phyloP scores from a whole-genome alignment of 306 rosid genomes.

The Pyrus betulifolia region DNA sequence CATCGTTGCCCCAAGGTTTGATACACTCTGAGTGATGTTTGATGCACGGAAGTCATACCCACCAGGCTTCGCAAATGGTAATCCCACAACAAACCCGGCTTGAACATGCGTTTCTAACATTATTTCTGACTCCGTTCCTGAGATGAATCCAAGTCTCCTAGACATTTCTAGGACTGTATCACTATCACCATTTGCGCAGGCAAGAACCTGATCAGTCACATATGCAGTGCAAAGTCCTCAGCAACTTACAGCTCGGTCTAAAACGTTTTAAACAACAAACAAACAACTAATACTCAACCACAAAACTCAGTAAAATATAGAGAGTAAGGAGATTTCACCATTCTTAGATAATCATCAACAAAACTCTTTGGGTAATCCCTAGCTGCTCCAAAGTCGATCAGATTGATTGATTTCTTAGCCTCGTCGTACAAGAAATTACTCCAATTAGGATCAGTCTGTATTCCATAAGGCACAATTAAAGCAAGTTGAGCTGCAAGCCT shows the following conservation, averaged over 20 bases:
- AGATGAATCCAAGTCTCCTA: constrained; percentile 75
- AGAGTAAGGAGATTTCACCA: constrained; percentile 47
- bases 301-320: background rate
- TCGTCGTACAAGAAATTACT: constrained; percentile 83
- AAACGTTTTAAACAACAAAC: background rate
- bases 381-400: constrained; percentile 93
- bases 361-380: constrained; percentile 73
- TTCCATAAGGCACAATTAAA: constrained; percentile 22
- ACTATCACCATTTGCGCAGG: constrained; percentile 70
- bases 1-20: constrained; percentile 90
- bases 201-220: constrained; percentile 59
- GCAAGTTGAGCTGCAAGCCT: constrained; percentile 17
- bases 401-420: constrained; percentile 58
- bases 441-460: constrained; percentile 99
- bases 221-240: background rate
- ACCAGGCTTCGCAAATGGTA: constrained; percentile 71
- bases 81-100: constrained; percentile 90
- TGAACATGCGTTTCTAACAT: constrained; percentile 93
- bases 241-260: constrained; percentile 5
- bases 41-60: constrained; percentile 59
- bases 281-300: background rate
- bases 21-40: constrained; percentile 63
- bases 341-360: constrained; percentile 84
- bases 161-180: constrained; percentile 82
- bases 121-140: constrained; percentile 81